Evolutionary conservation across 2,329 filamentous ascomycete species (phyloP), one percentile per base, ranked within the genome.

Genomic region (Colletotrichum costaricense): DNA sequence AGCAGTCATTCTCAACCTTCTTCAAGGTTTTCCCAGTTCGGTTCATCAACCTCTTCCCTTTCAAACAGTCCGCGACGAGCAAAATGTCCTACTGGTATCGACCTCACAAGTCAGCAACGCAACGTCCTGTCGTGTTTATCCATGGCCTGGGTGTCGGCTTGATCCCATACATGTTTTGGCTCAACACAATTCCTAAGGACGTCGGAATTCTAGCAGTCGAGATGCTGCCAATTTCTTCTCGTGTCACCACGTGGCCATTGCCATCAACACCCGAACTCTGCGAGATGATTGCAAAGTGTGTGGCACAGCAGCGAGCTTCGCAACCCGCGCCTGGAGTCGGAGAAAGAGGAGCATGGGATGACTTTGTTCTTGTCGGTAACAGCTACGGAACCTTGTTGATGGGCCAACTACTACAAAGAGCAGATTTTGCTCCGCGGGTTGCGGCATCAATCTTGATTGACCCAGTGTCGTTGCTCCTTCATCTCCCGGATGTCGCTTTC

Each of bases 401-500:
- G 24, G 86, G 89, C 0, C 88, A 91, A 76, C 83, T 92, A 5
- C 83, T 92, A 11, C 85, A 86, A 82, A 11, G 55, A 77, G 2
- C 84, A 82, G n/a, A 75, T n/a, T 78, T 77, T 5, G 69, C 72
- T 6, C 49, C 58, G 2, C 73, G 68, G 6, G 87, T 92, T 54
- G 85, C 86, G 1, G 83, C 87, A 0, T 80, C 88, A 2, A 77
- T 92, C 0, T 83, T 92, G 28, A 84, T 92, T 38, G 90, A 92
- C 77, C 91, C 90, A 0, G 88, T 92, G 1, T 88, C 88, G 0
- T 86, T 92, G 59, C 80, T 91, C 1, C 81, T 92, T 3, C 89
- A 92, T 78, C 85, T 91, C 9, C 89, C 90, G 4, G 87, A 91
- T 75, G 89, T 92, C 9, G 89, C 89, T 2, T 92, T 90, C 79